Evolutionary conservation across 148 eudicot species (phyloP).

Genomic region (Oxyria digyna): DNA sequence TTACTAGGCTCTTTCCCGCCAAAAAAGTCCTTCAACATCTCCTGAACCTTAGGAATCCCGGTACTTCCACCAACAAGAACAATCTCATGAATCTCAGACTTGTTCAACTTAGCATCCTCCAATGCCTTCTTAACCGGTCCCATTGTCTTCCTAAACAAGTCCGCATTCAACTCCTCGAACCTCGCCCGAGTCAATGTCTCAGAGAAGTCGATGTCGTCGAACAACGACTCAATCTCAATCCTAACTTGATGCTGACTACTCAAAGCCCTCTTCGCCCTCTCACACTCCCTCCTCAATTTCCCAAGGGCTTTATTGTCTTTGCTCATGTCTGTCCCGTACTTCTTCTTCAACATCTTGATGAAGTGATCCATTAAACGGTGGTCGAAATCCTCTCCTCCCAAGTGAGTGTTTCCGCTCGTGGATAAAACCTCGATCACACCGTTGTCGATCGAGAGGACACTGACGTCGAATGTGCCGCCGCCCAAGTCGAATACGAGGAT

Average conservation of each 20-base stretch:
- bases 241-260: constrained; percentile 3
- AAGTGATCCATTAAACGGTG: background rate
- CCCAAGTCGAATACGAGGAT: constrained; percentile 2
- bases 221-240: constrained; percentile 1
- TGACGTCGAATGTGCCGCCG: no score
- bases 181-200: background rate
- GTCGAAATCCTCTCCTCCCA: constrained; percentile 7
- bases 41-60: background rate
- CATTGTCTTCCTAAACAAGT: constrained; percentile 5
- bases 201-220: background rate
- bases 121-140: background rate
- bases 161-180: background rate
- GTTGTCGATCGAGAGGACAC: no score
- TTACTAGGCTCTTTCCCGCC: constrained; percentile 3
- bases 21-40: constrained; percentile 1
- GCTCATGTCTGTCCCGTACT: background rate
- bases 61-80: constrained; percentile 3
- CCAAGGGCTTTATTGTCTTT: background rate
- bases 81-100: background rate
- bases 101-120: constrained; percentile 2
- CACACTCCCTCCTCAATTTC: background rate
- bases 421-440: background rate
- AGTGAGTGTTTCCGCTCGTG: background rate
- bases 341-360: constrained; percentile 1
- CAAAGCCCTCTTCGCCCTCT: background rate